phyloP scores from a whole-genome alignment of 352 stramenopile species.

The Phytophthora rubi region DNA sequence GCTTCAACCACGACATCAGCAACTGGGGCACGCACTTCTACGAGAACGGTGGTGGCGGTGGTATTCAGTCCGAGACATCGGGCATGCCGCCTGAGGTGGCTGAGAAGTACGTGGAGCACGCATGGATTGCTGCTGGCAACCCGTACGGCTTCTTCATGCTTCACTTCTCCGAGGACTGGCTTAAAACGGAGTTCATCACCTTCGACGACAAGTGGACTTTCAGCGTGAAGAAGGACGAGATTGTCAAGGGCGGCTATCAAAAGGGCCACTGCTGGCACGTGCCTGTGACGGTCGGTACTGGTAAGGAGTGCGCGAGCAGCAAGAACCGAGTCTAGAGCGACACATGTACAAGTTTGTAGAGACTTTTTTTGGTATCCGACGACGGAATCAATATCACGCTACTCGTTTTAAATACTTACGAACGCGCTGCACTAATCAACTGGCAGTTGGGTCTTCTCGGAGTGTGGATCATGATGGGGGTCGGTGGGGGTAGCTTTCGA shows the following conservation, averaged over 20 bases:
- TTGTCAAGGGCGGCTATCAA: conserved; percentile 79
- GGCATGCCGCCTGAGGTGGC: conserved; percentile 72
- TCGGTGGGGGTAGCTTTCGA: neutral
- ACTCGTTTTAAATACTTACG: conserved; percentile 36
- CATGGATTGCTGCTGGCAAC: conserved; percentile 81
- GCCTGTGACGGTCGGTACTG: conserved; percentile 67
- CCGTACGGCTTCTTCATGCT: conserved; percentile 89
- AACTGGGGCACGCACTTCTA: conserved; percentile 90
- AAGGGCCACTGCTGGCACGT: conserved; percentile 89
- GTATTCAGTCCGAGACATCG: conserved; percentile 88
- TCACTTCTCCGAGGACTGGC: conserved; percentile 86
- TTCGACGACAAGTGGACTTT: conserved; percentile 86
- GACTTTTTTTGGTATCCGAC: conserved; percentile 6
- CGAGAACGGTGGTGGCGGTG: conserved; percentile 86
- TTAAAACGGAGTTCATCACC: conserved; percentile 84
- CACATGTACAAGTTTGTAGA: conserved; percentile 18
- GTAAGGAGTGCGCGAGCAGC: conserved; percentile 63
- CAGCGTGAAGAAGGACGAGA: conserved; percentile 76
- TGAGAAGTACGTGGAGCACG: conserved; percentile 81
- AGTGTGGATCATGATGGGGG: neutral
- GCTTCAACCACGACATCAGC: conserved; percentile 88
- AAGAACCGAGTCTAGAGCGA: conserved; percentile 27
- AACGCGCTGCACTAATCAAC: no score
- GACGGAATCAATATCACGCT: conserved; percentile 16
- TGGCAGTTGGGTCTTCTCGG: neutral